Percentiles rank a stretch among this genome's conserved stretches.
phyloP scores from a whole-genome alignment of 164 flowering plant species.

The Taxillus chinensis region DNA sequence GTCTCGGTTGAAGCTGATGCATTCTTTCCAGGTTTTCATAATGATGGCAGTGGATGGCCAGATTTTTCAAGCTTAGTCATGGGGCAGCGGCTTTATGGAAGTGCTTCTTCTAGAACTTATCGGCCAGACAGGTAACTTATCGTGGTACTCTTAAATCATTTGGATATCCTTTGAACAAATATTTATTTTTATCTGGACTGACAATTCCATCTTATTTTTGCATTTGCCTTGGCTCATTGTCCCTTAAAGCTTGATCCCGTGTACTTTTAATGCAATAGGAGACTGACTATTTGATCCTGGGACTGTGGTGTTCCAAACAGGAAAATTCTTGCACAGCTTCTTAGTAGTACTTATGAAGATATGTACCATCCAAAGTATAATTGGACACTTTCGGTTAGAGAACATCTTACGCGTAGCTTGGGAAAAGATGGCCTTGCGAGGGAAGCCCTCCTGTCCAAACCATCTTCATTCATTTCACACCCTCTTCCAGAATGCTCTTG shows the following conservation, averaged over 20 bases:
- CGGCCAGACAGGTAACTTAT: slow-evolving; percentile 84
- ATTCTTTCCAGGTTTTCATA: slow-evolving; percentile 86
- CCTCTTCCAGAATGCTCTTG: slow-evolving; percentile 98
- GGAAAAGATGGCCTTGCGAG: slow-evolving; percentile 56
- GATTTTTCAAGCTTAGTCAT: slow-evolving; percentile 92
- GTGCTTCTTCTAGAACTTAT: slow-evolving; percentile 73
- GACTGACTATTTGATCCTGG: not conserved
- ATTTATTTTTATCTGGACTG: no score
- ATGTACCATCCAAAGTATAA: slow-evolving; percentile 63
- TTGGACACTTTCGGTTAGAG: slow-evolving; percentile 65
- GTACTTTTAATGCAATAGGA: not conserved
- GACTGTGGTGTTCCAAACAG: slow-evolving; percentile 28
- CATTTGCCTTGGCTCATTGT: no score
- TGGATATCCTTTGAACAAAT: no score
- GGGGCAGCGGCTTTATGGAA: slow-evolving; percentile 84
- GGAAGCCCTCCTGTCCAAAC: slow-evolving; percentile 49
- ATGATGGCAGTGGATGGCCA: slow-evolving; percentile 83
- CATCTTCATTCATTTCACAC: slow-evolving; percentile 66
- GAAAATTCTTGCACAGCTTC: slow-evolving; percentile 45
- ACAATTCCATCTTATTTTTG: no score
- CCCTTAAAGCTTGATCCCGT: no score
- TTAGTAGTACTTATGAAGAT: slow-evolving; percentile 51
- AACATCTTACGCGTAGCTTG: slow-evolving; percentile 78
- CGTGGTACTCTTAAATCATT: no score
- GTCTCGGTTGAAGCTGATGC: slow-evolving; percentile 94